phyloP scores from a whole-genome alignment of 2,329 filamentous ascomycete genomes.

The Chaetomium strumarium region DNA sequence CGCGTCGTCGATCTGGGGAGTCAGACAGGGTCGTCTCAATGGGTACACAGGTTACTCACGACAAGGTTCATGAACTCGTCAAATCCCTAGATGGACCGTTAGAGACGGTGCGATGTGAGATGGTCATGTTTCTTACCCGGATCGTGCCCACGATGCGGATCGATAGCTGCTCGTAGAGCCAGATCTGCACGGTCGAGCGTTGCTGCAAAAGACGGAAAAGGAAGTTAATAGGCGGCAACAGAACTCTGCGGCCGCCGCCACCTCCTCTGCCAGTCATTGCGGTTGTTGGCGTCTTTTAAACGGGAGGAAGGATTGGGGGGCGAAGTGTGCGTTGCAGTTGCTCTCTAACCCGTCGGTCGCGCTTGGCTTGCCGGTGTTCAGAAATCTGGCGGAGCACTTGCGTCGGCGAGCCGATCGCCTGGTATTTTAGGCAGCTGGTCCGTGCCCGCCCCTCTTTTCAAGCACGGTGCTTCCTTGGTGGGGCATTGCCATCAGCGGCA shows the following conservation, averaged over 20 bases:
- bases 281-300: conserved; percentile 7
- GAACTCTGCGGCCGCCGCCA: conserved; percentile 53
- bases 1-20: conserved; percentile 62
- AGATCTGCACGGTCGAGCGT: conserved; percentile 83
- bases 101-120: not conserved
- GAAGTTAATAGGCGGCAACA: conserved; percentile 50
- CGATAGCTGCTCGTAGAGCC: conserved; percentile 92
- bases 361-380: conserved; percentile 17
- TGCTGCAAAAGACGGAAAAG: conserved; percentile 41
- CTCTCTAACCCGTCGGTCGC: conserved; percentile 17
- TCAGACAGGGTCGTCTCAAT: conserved; percentile 25
- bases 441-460: conserved; percentile 20
- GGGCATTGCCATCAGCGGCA: conserved; percentile 18
- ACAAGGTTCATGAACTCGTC: conserved; percentile 99
- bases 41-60: conserved; percentile 18
- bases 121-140: conserved; percentile 52
- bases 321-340: not conserved
- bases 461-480: conserved; percentile 9
- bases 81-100: conserved; percentile 62
- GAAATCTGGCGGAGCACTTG: conserved; percentile 17
- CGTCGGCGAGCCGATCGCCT: conserved; percentile 1
- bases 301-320: not conserved
- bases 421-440: conserved; percentile 4
- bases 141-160: conserved; percentile 97
- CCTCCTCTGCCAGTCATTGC: conserved; percentile 56